Evolutionary conservation across 2,329 filamentous ascomycete genomes (phyloP).

Genomic region (Fusarium phyllophilum): DNA sequence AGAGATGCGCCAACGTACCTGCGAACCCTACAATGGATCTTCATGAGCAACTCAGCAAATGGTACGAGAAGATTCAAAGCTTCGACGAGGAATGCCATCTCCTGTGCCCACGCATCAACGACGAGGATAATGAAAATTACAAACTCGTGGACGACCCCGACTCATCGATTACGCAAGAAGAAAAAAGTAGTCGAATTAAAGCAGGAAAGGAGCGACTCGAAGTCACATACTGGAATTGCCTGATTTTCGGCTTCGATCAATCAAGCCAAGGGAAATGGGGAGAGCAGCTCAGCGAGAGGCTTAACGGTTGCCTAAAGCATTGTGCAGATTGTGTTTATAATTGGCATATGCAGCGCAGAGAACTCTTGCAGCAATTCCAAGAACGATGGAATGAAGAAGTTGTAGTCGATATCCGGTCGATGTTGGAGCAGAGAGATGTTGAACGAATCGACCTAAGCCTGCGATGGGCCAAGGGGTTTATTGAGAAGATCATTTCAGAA

Average conservation of each 20-base stretch:
- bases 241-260: constrained; percentile 74
- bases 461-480: constrained; percentile 63
- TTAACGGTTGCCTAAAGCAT: constrained; percentile 67
- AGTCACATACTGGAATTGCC: constrained; percentile 72
- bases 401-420: constrained; percentile 61
- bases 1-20: constrained; percentile 36
- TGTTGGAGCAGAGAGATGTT: constrained; percentile 70
- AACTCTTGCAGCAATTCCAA: constrained; percentile 69
- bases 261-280: constrained; percentile 69
- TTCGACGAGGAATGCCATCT: constrained; percentile 67
- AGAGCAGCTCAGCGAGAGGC: constrained; percentile 65
- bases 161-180: constrained; percentile 59
- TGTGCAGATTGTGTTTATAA: constrained; percentile 78
- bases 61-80: constrained; percentile 56
- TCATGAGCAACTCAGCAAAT: constrained; percentile 54
- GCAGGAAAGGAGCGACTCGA: constrained; percentile 67
- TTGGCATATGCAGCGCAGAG: constrained; percentile 76
- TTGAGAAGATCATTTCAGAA: constrained; percentile 61
- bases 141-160: constrained; percentile 58
- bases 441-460: constrained; percentile 70
- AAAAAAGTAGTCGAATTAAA: constrained; percentile 64
- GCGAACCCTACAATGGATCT: constrained; percentile 50
- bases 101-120: constrained; percentile 72
- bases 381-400: constrained; percentile 65
- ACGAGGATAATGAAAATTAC: constrained; percentile 73